Evolutionary conservation across 225 moss, liverwort and hornwort genomes (phyloP).

Genomic region (Straminergon stramineum): DNA sequence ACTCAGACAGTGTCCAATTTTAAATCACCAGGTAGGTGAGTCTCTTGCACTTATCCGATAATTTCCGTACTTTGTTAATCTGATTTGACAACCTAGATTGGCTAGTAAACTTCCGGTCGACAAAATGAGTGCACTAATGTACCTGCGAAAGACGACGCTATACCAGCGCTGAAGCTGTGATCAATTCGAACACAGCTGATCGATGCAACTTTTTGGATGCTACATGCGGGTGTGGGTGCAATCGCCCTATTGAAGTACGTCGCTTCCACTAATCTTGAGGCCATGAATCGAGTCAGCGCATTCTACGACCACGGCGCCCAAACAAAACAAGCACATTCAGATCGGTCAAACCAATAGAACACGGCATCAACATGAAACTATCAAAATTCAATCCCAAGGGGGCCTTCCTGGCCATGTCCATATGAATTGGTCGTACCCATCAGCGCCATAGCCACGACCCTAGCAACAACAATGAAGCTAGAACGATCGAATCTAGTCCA

Average conservation of each 20-base stretch:
- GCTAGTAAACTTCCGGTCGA: neutral
- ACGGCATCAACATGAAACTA: neutral
- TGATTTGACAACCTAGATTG: neutral
- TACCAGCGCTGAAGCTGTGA: neutral
- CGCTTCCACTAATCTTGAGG: constrained; percentile 7
- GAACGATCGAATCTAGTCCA: neutral
- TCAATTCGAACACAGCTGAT: neutral
- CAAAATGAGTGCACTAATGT: neutral
- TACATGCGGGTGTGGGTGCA: neutral
- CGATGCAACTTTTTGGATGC: neutral
- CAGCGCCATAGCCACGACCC: neutral
- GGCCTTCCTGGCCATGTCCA: neutral
- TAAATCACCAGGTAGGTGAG: neutral
- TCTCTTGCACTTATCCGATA: neutral
- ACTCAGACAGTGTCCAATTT: neutral
- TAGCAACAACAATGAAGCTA: neutral
- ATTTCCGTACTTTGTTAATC: neutral
- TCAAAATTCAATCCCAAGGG: neutral
- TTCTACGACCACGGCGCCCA: neutral
- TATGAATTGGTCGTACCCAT: neutral
- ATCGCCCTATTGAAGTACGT: neutral
- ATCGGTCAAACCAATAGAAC: neutral
- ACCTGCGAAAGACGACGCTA: neutral
- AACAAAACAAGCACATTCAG: neutral
- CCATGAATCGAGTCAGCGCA: constrained; percentile 12